Base-by-base conservation (phyloP, 1,284 basidiomycete genomes). In the Porodaedalea pini region DNA sequence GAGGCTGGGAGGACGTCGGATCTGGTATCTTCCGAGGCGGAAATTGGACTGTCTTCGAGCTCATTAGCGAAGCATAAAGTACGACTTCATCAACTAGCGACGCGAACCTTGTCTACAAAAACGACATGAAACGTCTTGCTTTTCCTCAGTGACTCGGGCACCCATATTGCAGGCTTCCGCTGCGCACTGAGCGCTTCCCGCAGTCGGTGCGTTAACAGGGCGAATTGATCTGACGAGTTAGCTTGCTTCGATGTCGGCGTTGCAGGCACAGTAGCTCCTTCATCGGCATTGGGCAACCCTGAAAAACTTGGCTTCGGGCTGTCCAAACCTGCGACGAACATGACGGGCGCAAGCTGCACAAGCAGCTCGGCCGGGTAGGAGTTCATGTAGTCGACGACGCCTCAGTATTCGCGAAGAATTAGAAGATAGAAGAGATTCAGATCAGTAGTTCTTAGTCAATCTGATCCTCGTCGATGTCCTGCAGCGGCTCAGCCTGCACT, bases 271-370 rank as follows among this genome's bases (percentile, higher is more conserved):
- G 17, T 19, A 5, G 23, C 3, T 11, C 13, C 40, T 23, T 34
- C 7, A 13, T 29, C 45, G 21, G 31, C 23, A n/a, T n/a, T 31
- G 8, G 25, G n/a, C n/a, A n/a, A n/a, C 23, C 13, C 41, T 34
- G 40, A 23, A 6, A 21, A 19, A 2, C 15, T 31, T 6, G 48
- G 32, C 27, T 43, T 36, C 40, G 23, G 50, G 56, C 48, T 61
- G 57, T 15, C 61, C 36, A 97, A 80, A 0, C 94, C 94, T 23
- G 92, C 92, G 29, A 94, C 88, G 68, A 96, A 96, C 89, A 97
- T 90, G 51, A 96, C 84, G 23, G 94, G 94, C 36, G 85, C 86
- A 51, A 92, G 83, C 70, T 96, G 94, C 43, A 82, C 78, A 62
- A 95, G 77, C 57, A 94, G 76, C 73, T 94, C 91, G 57, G 81